Conservation (phyloP, 352 stramenopile genomes). For the Globisporangium rhizosaccharum region DNA sequence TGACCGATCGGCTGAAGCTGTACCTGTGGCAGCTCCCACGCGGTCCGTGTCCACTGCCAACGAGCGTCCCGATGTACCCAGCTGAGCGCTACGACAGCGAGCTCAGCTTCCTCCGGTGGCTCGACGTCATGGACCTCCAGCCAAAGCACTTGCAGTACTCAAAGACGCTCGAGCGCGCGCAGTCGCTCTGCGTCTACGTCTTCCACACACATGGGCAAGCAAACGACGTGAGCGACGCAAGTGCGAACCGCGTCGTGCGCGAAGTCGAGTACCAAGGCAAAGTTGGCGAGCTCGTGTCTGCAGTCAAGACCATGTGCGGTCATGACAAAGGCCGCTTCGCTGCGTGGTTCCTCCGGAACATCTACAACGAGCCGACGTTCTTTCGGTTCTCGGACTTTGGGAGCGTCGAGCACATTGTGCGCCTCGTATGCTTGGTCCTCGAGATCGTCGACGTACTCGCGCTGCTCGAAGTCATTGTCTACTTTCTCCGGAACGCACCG, state of each 20-base stretch:
- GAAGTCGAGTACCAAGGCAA: constrained; percentile 83
- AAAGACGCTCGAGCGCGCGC: constrained; percentile 77
- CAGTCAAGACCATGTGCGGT: constrained; percentile 83
- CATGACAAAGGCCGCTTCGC: constrained; percentile 84
- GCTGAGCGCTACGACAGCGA: constrained; percentile 61
- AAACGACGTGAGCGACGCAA: constrained; percentile 37
- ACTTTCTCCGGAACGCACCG: constrained; percentile 66
- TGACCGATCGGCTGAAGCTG: constrained; percentile 60
- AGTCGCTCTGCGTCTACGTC: constrained; percentile 77
- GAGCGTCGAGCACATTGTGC: constrained; percentile 78
- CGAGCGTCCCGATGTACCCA: constrained; percentile 58
- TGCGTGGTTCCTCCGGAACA: constrained; percentile 75
- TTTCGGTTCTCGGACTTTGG: constrained; percentile 81
- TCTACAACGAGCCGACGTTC: constrained; percentile 78
- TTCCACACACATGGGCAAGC: constrained; percentile 79
- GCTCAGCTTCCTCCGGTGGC: constrained; percentile 59
- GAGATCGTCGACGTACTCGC: constrained; percentile 80
- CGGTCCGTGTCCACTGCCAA: constrained; percentile 59
- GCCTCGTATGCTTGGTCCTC: constrained; percentile 70
- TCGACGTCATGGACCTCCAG: constrained; percentile 79
- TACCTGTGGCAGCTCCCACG: constrained; percentile 83
- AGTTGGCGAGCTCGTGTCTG: constrained; percentile 74
- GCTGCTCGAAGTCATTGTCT: constrained; percentile 79
- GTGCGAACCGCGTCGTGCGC: constrained; percentile 44
- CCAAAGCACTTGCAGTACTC: constrained; percentile 66